Base-by-base conservation (phyloP, 768 basidiomycete species). In the Russula virescens region DNA sequence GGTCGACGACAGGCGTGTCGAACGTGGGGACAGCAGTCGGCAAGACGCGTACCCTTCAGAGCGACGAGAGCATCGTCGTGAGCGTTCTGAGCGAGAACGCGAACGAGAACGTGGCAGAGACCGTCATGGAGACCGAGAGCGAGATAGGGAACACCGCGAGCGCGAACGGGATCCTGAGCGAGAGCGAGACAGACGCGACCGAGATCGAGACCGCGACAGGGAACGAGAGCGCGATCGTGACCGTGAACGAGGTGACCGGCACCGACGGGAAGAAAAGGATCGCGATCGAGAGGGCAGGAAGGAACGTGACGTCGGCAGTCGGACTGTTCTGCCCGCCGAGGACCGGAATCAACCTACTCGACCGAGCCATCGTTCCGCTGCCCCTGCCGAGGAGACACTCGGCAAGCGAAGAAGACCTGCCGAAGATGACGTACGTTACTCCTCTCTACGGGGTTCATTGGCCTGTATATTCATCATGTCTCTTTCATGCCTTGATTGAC, bases 361-460 rank as follows among this genome's bases (percentile, higher is more conserved):
- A 58, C 83, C 86, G 23, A 78, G 87, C 62, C 82, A 86, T 69
- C 80, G 87, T 6, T 75, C 73, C 55, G 67, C 73, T 5, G 76
- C 76, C 48, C 74, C 74, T 55, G 73, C 70, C 10, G 89, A 92
- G 54, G 90, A 91, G 50, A 78, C 75, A 4, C 79, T 89, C 26
- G 88, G 89, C 34, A 91, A 91, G 73, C 80, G 89, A 70, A 78
- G 88, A 63, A 77, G 90, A 58, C 76, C 80, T 23, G 69, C 78
- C 0, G 90, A 91, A 35, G 90, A 92, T 58, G 89, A 92, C 69
- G 89, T 91, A 70, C 71, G 85, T 76, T 7, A 40, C 52, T 25
- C 45, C 14, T 5, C 31, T 60, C 35, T 18, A n/a, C 13, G 35
- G 16, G 42, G 25, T 38, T 28, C 57, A 23, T 42, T 50, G 19